A percentile compares a stretch with the other conserved stretches of the same genome.
Conservation (phyloP, 495 filamentous ascomycete species). For the Lophiostoma macrostomum region DNA sequence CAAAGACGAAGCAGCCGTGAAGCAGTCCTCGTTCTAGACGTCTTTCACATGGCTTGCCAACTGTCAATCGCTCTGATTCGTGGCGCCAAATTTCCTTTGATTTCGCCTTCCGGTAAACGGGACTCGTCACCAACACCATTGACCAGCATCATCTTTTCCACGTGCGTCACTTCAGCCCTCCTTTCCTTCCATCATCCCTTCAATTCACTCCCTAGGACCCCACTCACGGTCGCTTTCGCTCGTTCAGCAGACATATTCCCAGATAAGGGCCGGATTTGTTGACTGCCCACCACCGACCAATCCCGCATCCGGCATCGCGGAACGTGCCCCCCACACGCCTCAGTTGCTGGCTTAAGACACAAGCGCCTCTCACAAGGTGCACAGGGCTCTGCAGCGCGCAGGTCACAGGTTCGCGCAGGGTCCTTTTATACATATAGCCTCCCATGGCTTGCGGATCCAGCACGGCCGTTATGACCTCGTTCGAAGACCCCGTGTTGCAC, state of each 20-base stretch:
- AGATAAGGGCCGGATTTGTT: too few species aligned
- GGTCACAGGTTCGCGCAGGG: neutral
- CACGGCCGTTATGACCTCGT: slow-evolving; percentile 27
- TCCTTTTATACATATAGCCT: slow-evolving; percentile 8
- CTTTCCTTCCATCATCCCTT: neutral
- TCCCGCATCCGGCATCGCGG: slow-evolving; percentile 8
- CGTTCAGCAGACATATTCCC: neutral
- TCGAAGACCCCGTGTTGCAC: slow-evolving; percentile 26
- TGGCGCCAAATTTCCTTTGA: too few species aligned
- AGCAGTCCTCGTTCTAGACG: too few species aligned
- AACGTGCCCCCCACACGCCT: slow-evolving; percentile 1
- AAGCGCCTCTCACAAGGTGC: too few species aligned
- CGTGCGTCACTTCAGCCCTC: slow-evolving; percentile 13
- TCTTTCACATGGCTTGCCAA: too few species aligned
- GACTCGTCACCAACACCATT: too few species aligned
- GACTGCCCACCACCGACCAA: slow-evolving; percentile 1
- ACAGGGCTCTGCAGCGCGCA: neutral
- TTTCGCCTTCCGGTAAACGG: too few species aligned
- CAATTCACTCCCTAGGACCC: neutral
- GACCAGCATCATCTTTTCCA: slow-evolving; percentile 5
- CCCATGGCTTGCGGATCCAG: slow-evolving; percentile 24
- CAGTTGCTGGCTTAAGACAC: too few species aligned
- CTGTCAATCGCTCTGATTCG: too few species aligned
- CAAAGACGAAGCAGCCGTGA: too few species aligned
- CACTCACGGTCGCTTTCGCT: slow-evolving; percentile 8